Evolutionary conservation across 2,329 filamentous ascomycete genomes (phyloP).

Genomic region (Magnaporthiopsis rhizophila): DNA sequence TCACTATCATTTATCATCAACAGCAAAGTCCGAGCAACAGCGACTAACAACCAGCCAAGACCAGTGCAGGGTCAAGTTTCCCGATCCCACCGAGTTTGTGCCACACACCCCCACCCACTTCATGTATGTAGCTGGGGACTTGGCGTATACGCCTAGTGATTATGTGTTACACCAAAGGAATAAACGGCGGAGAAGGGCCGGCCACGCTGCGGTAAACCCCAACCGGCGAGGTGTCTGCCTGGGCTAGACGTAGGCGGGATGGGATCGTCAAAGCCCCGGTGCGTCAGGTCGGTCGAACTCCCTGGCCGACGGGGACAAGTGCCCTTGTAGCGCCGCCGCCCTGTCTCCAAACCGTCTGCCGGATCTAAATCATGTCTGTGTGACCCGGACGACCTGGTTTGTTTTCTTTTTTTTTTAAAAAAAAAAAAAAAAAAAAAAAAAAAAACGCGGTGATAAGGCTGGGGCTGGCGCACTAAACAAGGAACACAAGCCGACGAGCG

Average conservation of each 20-base stretch:
- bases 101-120: too few species aligned
- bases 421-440: too few species aligned
- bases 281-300: background rate
- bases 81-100: too few species aligned
- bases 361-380: background rate
- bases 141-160: background rate
- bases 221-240: background rate
- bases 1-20: too few species aligned
- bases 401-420: background rate
- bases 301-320: background rate
- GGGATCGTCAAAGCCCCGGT: background rate
- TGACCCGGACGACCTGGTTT: too few species aligned
- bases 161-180: background rate
- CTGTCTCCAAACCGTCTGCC: background rate
- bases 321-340: background rate
- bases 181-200: background rate
- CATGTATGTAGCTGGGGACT: too few species aligned
- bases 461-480: background rate
- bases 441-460: background rate
- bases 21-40: too few species aligned
- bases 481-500: background rate
- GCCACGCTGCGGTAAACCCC: background rate
- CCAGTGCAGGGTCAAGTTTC: too few species aligned
- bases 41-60: too few species aligned
- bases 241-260: background rate